These are phyloP conservation scores for Aspergillus pseudoterreus DNA, from an alignment of 2,329 filamentous ascomycete genomes.

Conservation along the genomic window DNA sequence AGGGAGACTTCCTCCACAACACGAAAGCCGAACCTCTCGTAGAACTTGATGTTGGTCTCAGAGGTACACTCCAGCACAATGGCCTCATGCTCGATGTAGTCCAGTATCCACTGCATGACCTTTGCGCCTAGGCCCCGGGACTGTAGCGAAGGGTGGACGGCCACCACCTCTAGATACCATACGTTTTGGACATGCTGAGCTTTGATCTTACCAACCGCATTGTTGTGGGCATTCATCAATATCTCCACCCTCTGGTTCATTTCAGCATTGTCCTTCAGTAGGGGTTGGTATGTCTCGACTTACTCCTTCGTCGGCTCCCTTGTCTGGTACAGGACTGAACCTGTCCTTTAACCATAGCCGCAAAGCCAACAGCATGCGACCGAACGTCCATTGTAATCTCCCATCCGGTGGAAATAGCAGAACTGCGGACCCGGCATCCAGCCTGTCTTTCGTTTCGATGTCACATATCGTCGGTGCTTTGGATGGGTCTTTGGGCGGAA, in stretches of 20 bases:
- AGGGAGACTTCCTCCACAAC: slow-evolving; percentile 19
- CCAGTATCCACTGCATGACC: slow-evolving; percentile 15
- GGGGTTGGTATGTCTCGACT: too few species aligned
- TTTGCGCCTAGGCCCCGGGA: slow-evolving; percentile 17
- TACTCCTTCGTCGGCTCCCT: slow-evolving; percentile 14
- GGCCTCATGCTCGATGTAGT: slow-evolving; percentile 10
- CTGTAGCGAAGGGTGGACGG: slow-evolving; percentile 23
- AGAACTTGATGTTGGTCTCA: slow-evolving; percentile 19
- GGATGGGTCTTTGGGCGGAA: background rate
- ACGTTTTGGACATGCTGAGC: slow-evolving; percentile 1
- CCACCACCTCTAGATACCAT: slow-evolving; percentile 26
- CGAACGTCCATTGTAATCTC: slow-evolving; percentile 11
- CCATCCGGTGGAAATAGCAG: slow-evolving; percentile 18
- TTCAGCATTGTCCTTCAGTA: background rate
- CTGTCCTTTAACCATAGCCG: slow-evolving; percentile 17
- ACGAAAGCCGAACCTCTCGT: slow-evolving; percentile 20
- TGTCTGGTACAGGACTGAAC: slow-evolving; percentile 11
- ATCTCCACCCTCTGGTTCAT: slow-evolving; percentile 11
- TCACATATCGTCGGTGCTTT: background rate
- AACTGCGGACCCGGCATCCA: slow-evolving; percentile 17
- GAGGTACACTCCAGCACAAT: slow-evolving; percentile 21
- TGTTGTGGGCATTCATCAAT: slow-evolving; percentile 11
- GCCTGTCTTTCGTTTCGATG: background rate
- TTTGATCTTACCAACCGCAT: slow-evolving; percentile 2
- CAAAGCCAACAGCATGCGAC: slow-evolving; percentile 3